Evolutionary conservation across 352 stramenopile genomes (phyloP).

Genomic region (Globisporangium iwayamae): DNA sequence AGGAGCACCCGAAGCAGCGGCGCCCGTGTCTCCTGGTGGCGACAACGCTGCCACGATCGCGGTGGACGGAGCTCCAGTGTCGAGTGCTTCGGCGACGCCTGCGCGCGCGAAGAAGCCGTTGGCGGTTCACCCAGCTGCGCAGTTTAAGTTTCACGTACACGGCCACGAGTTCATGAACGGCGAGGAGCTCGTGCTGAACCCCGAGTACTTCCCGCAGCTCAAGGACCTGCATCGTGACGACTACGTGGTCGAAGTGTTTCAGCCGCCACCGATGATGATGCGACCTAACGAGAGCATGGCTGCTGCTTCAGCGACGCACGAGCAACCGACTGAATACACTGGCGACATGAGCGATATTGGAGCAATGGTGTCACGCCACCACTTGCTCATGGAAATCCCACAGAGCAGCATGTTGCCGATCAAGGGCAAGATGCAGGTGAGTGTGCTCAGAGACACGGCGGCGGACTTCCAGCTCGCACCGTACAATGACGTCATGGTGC

Average conservation of each 20-base stretch:
- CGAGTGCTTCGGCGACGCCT: neutral
- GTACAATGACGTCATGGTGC: constrained; percentile 81
- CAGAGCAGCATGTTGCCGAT: constrained; percentile 58
- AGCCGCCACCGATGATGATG: constrained; percentile 25
- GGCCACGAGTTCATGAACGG: constrained; percentile 79
- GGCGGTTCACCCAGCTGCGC: constrained; percentile 39
- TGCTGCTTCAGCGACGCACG: constrained; percentile 4
- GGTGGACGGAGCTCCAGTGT: neutral
- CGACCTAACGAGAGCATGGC: constrained; percentile 7
- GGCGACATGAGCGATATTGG: constrained; percentile 9
- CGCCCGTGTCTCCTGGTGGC: neutral
- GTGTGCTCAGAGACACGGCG: constrained; percentile 79
- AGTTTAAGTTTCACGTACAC: constrained; percentile 83
- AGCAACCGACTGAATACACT: constrained; percentile 17
- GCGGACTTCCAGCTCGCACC: constrained; percentile 64
- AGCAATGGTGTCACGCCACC: constrained; percentile 33
- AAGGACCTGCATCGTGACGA: constrained; percentile 62
- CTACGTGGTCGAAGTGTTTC: constrained; percentile 83
- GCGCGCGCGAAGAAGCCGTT: constrained; percentile 36
- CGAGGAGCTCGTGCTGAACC: constrained; percentile 80
- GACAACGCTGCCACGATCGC: neutral
- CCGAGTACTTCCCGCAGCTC: constrained; percentile 74
- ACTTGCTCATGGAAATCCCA: constrained; percentile 78
- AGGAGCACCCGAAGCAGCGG: constrained; percentile 18
- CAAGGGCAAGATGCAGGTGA: constrained; percentile 78